These are phyloP conservation scores for Botrytis byssoidea DNA, from an alignment of 2,329 filamentous ascomycete species.

Conservation along the genomic window DNA sequence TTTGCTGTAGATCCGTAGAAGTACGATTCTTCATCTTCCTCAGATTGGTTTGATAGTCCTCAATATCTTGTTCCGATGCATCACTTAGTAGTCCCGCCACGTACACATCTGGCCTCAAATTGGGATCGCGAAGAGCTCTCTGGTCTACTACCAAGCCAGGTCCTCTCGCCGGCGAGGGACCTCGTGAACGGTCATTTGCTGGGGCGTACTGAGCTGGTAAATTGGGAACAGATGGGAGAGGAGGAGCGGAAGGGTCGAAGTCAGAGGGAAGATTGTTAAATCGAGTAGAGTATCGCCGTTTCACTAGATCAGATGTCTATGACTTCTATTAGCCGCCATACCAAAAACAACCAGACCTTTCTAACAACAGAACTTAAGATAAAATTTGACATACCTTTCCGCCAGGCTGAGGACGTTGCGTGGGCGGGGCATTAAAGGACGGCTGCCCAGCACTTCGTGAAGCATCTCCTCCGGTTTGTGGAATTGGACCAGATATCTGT, in stretches of 20 bases:
- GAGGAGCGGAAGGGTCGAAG: constrained; percentile 63
- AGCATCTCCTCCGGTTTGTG: constrained; percentile 48
- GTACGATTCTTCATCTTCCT: constrained; percentile 36
- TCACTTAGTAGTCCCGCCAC: constrained; percentile 44
- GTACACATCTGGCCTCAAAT: constrained; percentile 77
- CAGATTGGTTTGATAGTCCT: constrained; percentile 37
- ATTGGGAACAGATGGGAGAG: constrained; percentile 71
- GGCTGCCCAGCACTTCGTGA: constrained; percentile 41
- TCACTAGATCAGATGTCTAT: constrained; percentile 77
- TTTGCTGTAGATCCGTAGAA: constrained; percentile 78
- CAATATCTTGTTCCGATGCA: constrained; percentile 39
- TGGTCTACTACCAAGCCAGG: constrained; percentile 69
- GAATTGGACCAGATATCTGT: constrained; percentile 62
- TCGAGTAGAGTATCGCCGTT: constrained; percentile 88
- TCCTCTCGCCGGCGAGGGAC: constrained; percentile 39
- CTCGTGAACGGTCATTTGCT: constrained; percentile 30
- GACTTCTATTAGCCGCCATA: constrained; percentile 19
- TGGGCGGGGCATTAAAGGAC: constrained; percentile 41
- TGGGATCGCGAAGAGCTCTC: constrained; percentile 75
- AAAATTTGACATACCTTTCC: constrained; percentile 51
- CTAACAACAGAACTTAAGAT: neutral
- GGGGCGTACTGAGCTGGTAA: constrained; percentile 52
- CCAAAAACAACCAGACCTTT: neutral
- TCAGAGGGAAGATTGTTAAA: constrained; percentile 76
- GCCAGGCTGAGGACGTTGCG: constrained; percentile 52